Evolutionary conservation across 306 rosid genomes (phyloP).

Genomic region (Prunus kanzakura): DNA sequence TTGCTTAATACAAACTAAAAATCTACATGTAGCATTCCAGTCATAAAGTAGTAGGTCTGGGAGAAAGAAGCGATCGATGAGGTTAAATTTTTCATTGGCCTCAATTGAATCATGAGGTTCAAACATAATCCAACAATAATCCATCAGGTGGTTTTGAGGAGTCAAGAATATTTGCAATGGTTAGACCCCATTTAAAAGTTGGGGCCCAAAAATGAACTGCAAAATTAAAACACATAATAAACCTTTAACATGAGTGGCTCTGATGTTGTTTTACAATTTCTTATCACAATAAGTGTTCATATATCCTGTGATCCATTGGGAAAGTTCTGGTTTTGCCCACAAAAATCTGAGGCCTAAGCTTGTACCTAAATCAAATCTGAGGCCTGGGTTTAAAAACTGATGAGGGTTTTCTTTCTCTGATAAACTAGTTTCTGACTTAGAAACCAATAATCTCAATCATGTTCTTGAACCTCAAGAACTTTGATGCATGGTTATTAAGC

Average conservation of each 20-base stretch:
- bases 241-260: neutral
- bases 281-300: too few species aligned
- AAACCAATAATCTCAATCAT: neutral
- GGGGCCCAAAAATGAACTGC: slow-evolving; percentile 35
- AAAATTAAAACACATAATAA: neutral
- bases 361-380: too few species aligned
- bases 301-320: too few species aligned
- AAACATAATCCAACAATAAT: neutral
- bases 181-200: slow-evolving; percentile 26
- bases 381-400: too few species aligned
- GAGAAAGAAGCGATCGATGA: too few species aligned
- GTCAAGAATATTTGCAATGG: slow-evolving; percentile 24
- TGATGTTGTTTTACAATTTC: neutral
- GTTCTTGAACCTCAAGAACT: neutral
- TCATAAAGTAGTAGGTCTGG: too few species aligned
- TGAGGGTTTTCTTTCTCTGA: too few species aligned
- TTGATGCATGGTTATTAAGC: neutral
- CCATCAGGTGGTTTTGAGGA: slow-evolving; percentile 25
- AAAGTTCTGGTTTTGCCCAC: too few species aligned
- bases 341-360: too few species aligned
- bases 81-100: too few species aligned
- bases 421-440: neutral
- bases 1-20: too few species aligned
- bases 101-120: neutral
- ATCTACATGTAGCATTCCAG: too few species aligned